These are phyloP conservation scores for Sporothrix sp. DNA, from an alignment of 2,329 filamentous ascomycete species.

Conservation along the genomic window DNA sequence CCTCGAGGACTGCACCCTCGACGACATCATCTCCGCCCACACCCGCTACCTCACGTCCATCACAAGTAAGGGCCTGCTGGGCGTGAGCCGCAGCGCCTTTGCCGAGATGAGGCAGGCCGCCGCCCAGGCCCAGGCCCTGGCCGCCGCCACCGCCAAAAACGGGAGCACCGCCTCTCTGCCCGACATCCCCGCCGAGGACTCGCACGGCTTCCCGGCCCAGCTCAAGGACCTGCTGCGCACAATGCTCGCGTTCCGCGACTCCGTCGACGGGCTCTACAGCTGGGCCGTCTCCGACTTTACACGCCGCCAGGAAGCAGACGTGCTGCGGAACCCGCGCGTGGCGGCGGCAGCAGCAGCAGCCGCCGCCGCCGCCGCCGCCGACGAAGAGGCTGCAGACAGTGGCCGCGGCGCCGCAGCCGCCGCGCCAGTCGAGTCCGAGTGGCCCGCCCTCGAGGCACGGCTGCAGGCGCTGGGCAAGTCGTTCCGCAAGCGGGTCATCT, in stretches of 20 bases:
- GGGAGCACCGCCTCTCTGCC: constrained; percentile 31
- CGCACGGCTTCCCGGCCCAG: constrained; percentile 75
- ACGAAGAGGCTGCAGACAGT: constrained; percentile 38
- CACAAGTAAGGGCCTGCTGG: constrained; percentile 89
- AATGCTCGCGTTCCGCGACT: constrained; percentile 90
- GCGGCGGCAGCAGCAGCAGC: constrained; percentile 15
- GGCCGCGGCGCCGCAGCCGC: constrained; percentile 48
- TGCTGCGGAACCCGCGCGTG: constrained; percentile 40
- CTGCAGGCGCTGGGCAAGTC: constrained; percentile 62
- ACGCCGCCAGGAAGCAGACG: constrained; percentile 72
- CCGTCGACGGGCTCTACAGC: constrained; percentile 86
- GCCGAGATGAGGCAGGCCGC: constrained; percentile 27
- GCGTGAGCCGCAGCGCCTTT: constrained; percentile 48
- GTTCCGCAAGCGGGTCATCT: constrained; percentile 68
- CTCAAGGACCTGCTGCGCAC: constrained; percentile 84
- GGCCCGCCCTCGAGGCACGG: constrained; percentile 65
- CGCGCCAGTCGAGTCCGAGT: constrained; percentile 53
- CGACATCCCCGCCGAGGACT: constrained; percentile 47
- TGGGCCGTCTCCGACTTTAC: constrained; percentile 95
- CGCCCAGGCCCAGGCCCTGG: constrained; percentile 29
- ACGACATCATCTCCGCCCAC: constrained; percentile 90
- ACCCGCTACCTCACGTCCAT: constrained; percentile 85
- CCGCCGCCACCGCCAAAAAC: constrained; percentile 50
- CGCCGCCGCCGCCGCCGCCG: constrained; percentile 12
- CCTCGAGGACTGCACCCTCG: constrained; percentile 76